Evolutionary conservation across 495 filamentous ascomycete genomes (phyloP).

Genomic region (Durotheca rogersii): DNA sequence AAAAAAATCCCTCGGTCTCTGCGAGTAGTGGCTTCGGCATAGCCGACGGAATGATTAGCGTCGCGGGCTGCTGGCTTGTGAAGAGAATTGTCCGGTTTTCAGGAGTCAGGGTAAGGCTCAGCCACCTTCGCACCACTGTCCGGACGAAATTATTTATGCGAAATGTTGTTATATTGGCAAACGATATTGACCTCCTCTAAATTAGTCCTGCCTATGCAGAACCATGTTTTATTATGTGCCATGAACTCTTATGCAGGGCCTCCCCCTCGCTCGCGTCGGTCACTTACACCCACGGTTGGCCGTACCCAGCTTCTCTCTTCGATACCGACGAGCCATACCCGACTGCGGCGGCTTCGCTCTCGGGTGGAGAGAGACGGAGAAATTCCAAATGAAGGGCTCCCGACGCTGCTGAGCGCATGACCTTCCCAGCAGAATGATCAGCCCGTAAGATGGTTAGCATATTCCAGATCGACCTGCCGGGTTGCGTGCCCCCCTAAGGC

Average conservation of each 20-base stretch:
- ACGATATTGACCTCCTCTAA: conserved; percentile 21
- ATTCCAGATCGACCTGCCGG: conserved; percentile 11
- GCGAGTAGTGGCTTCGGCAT: conserved; percentile 26
- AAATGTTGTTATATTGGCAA: conserved; percentile 5
- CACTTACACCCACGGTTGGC: not conserved
- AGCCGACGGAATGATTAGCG: conserved; percentile 26
- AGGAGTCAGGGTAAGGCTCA: conserved; percentile 28
- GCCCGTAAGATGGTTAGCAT: conserved; percentile 9
- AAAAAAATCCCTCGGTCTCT: conserved; percentile 25
- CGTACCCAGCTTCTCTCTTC: conserved; percentile 10
- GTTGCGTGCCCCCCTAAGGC: conserved; percentile 5
- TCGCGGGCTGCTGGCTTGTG: conserved; percentile 16
- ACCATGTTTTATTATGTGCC: conserved; percentile 1
- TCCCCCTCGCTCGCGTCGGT: conserved; percentile 4
- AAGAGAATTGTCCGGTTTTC: conserved; percentile 20
- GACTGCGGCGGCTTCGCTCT: no score
- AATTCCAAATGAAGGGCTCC: not conserved
- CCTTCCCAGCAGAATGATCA: conserved; percentile 10
- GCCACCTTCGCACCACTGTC: conserved; percentile 26
- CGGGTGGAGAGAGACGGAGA: no score
- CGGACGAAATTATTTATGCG: conserved; percentile 24
- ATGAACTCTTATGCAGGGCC: conserved; percentile 16
- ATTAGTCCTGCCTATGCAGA: conserved; percentile 17
- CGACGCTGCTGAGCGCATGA: conserved; percentile 1
- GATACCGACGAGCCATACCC: no score